Conservation (phyloP, 306 rosid genomes). For the Betula pendula region DNA sequence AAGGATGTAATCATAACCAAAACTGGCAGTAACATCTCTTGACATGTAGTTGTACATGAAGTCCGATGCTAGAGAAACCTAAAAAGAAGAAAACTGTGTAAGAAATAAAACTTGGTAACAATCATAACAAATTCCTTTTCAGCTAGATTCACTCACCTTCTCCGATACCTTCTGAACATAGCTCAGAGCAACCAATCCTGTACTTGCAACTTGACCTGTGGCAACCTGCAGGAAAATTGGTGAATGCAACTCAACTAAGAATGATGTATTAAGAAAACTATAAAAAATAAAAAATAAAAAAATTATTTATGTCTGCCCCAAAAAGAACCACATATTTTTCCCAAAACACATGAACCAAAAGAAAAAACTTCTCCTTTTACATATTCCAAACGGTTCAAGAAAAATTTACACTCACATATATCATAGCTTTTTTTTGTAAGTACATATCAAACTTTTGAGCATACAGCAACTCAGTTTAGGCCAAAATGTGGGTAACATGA, state of each 20-base stretch:
- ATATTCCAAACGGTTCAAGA: no score
- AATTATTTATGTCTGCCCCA: background rate
- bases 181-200: constrained; percentile 62
- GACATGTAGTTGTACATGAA: constrained; percentile 66
- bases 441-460: background rate
- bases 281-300: no score
- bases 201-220: constrained; percentile 64
- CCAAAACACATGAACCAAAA: background rate
- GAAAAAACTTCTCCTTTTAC: no score
- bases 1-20: constrained; percentile 64
- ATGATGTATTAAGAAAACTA: background rate
- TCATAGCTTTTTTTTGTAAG: no score
- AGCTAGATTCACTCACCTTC: constrained; percentile 40
- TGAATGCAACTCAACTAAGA: background rate
- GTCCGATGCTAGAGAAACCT: constrained; percentile 67
- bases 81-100: constrained; percentile 4
- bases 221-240: constrained; percentile 43
- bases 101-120: background rate
- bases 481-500: background rate
- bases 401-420: background rate
- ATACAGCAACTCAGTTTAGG: background rate
- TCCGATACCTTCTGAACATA: constrained; percentile 62
- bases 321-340: background rate
- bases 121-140: background rate
- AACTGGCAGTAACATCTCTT: constrained; percentile 53